phyloP scores from a whole-genome alignment of 2,329 filamentous ascomycete species.

The Boeremia exigua region DNA sequence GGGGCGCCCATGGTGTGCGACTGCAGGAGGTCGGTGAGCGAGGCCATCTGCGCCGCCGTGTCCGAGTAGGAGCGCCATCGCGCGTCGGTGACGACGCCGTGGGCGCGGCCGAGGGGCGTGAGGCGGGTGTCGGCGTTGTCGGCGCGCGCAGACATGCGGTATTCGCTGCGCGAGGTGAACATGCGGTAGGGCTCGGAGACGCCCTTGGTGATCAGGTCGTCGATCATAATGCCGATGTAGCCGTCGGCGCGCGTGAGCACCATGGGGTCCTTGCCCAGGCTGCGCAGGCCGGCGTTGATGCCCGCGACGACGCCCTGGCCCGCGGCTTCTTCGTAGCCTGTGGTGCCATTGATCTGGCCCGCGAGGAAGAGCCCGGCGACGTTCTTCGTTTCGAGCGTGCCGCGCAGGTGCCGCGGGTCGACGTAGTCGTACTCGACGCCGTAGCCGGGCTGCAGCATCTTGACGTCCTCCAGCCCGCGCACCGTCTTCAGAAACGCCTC shows the following conservation, averaged over 20 bases:
- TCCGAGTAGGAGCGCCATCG: slow-evolving; percentile 76
- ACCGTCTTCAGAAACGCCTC: slow-evolving; percentile 85
- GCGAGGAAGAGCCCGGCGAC: slow-evolving; percentile 90
- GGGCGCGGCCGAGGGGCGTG: slow-evolving; percentile 75
- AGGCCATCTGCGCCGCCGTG: slow-evolving; percentile 70
- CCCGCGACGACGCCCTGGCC: slow-evolving; percentile 92
- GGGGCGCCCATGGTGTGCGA: slow-evolving; percentile 64
- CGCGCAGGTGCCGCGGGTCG: slow-evolving; percentile 83
- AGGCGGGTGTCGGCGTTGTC: slow-evolving; percentile 93
- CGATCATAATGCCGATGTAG: slow-evolving; percentile 98
- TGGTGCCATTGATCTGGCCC: slow-evolving; percentile 97
- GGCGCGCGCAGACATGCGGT: slow-evolving; percentile 86
- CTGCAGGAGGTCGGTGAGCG: slow-evolving; percentile 68
- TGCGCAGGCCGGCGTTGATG: slow-evolving; percentile 87
- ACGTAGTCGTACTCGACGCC: slow-evolving; percentile 99
- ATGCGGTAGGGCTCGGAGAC: slow-evolving; percentile 97
- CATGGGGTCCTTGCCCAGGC: slow-evolving; percentile 69
- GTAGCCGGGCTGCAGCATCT: slow-evolving; percentile 93
- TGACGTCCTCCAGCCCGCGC: slow-evolving; percentile 83
- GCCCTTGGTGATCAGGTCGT: slow-evolving; percentile 95
- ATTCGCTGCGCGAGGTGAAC: slow-evolving; percentile 97
- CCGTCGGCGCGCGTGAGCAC: slow-evolving; percentile 81
- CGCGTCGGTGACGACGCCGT: slow-evolving; percentile 77
- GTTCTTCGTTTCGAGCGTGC: slow-evolving; percentile 92
- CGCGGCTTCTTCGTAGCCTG: slow-evolving; percentile 96